Base-by-base conservation (phyloP, 148 eudicot species). In the Fallopia convolvulus region DNA sequence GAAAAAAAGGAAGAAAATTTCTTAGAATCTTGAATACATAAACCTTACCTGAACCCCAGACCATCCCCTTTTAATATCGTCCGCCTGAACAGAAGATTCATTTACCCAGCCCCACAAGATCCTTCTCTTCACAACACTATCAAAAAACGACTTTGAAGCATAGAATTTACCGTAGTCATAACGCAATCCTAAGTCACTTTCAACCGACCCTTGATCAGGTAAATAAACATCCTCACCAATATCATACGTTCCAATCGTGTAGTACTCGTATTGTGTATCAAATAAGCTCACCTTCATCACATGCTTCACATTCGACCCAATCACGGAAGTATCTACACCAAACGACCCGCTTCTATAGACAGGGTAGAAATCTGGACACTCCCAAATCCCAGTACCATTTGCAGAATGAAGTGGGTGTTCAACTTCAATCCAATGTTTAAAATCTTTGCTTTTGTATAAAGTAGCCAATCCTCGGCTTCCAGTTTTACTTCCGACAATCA, bases 141-240 rank as follows among this genome's bases (percentile, higher is more conserved):
- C 97, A 32, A 36, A 93, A 39, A 93, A 93, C 0, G 92, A 89
- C 77, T 90, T 93, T 0, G 98, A 91, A 8, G 98, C 98, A 72
- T 91, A 93, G 33, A 72, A 88, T 33, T 85, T 90, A 0, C 97
- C 97, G 77, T 89, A 86, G 78, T 93, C 97, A 44, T 89, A 89
- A 20, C 90, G 83, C 58, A 90, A 76, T 13, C 86, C 82, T 0
- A 71, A 56, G 17, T 82, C 84, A 26, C 66, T 76, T 33, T 82
- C 84, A 26, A 80, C 65, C 0, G 74, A 85, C 1, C 88, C 90
- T 2, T 63, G 40, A 81, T 88, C 96, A 32, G 92, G 90, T 2
- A 44, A 66, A 53, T 79, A 93, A 0, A 74, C 74, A 79, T 88
- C 94, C 49, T 75, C 86, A 0, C 23, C 41, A n/a, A 10, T 47